Evolutionary conservation across 108 stramenopile genomes (phyloP), one percentile per base, ranked within the genome.

Genomic region (Cyclotella cryptica): DNA sequence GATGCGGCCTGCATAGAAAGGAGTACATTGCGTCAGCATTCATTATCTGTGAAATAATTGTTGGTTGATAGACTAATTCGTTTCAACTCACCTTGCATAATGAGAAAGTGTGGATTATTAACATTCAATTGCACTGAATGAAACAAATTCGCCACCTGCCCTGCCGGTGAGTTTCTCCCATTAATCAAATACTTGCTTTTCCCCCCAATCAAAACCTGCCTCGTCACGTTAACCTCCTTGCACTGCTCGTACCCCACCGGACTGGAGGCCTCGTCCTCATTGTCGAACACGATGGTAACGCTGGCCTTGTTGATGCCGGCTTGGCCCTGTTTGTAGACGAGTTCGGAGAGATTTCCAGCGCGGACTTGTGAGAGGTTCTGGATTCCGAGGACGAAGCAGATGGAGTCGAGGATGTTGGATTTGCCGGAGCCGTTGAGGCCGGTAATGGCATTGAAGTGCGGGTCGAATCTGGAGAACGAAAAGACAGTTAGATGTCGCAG

Each of bases 91-190:
- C 85, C 96, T 87, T 99, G 99, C 98, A 99, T 98, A 84, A 99
- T 99, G 53, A 98, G 90, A 86, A 99, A 99, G 84, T 99, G 99
- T 10, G 99, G 99, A 89, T 99, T 99, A 84, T 98, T 98, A 75
- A 98, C 99, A 83, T 99, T 99, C 52, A 99, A 89, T 85, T 99
- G 99, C n/a, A 99, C 99, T 13, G 97, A 97, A 87, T 99, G 99
- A 83, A 99, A 99, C 4, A 99, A 87, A 75, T 98, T 98, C 59
- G 96, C 93, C 61, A 99, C 99, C 81, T 98, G 94, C 3, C 88
- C 85, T 12, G 96, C 97, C 22, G 96, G 97, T 35, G 92, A 90
- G 39, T 88, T 92, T 40, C 89, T 83, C 21, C 99, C 99, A 85
- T 99, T 99, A 85, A 99, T 98, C 66, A 98, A 84, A 87, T 99